Percentiles rank a stretch among this genome's conserved stretches.
Conservation (phyloP, 768 basidiomycete genomes). For the Mycena rebaudengoi region DNA sequence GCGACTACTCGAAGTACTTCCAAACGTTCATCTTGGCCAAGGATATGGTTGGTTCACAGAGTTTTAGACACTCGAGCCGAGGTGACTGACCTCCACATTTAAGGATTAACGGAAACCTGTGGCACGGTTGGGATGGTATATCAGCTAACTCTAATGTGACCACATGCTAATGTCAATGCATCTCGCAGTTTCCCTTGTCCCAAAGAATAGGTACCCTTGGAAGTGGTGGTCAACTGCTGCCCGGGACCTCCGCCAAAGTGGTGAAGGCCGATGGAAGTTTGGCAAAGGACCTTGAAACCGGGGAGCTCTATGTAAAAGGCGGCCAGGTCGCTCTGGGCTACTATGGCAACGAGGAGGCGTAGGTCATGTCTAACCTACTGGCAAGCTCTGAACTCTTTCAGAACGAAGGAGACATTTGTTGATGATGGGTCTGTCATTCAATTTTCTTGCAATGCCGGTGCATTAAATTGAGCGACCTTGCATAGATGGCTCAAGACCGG, state of each 20-base stretch:
- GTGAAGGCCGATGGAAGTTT: constrained; percentile 25
- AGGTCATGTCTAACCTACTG: not conserved
- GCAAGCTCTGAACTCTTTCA: constrained; percentile 33
- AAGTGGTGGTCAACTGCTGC: constrained; percentile 28
- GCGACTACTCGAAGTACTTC: constrained; percentile 44
- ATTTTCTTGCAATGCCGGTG: not conserved
- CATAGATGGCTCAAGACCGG: constrained; percentile 52
- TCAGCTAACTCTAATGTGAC: not conserved
- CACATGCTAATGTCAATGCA: not conserved
- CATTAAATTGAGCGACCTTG: not conserved
- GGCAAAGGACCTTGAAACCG: constrained; percentile 18
- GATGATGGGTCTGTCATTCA: constrained; percentile 4
- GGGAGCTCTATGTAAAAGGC: constrained; percentile 37
- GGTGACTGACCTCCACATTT: not conserved
- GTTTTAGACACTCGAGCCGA: not conserved
- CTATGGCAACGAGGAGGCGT: constrained; percentile 27
- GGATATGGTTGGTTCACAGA: constrained; percentile 42
- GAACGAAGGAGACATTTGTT: constrained; percentile 12
- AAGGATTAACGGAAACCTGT: constrained; percentile 45
- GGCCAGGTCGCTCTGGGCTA: constrained; percentile 26
- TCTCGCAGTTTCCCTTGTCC: constrained; percentile 29
- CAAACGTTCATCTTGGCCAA: constrained; percentile 51
- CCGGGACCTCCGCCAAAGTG: constrained; percentile 22
- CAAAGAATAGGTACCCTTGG: constrained; percentile 42
- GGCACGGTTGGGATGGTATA: constrained; percentile 40